Conservation (phyloP, 1,284 basidiomycete genomes). For the Trichosporon sp. region DNA sequence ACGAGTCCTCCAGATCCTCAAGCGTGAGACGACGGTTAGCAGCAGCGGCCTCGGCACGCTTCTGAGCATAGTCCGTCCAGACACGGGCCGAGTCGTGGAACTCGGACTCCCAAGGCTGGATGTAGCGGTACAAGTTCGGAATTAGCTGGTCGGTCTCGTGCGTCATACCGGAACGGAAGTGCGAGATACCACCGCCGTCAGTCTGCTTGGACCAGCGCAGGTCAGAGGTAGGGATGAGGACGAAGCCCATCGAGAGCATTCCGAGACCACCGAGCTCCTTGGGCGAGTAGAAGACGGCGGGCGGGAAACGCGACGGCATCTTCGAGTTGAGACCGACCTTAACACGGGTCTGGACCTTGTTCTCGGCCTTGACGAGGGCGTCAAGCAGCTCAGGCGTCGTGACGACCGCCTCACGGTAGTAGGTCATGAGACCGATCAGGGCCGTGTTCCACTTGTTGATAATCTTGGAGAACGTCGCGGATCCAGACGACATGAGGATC, state of each 20-base stretch:
- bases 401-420: slow-evolving; percentile 98
- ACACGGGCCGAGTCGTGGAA: slow-evolving; percentile 97
- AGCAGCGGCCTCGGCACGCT: slow-evolving; percentile 96
- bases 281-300: slow-evolving; percentile 91
- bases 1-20: slow-evolving; percentile 96
- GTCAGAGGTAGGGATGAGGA: slow-evolving; percentile 96
- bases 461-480: slow-evolving; percentile 98
- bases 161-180: slow-evolving; percentile 97
- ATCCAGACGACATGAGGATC: slow-evolving; percentile 97
- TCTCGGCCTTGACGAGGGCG: slow-evolving; percentile 92
- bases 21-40: slow-evolving; percentile 94
- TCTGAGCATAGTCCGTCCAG: slow-evolving; percentile 99
- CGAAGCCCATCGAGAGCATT: slow-evolving; percentile 99
- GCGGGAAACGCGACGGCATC: slow-evolving; percentile 99
- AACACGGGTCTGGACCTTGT: slow-evolving; percentile 98
- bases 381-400: slow-evolving; percentile 96
- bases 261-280: slow-evolving; percentile 97
- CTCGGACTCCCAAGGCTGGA: slow-evolving; percentile 98
- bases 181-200: slow-evolving; percentile 87
- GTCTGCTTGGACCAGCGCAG: slow-evolving; percentile 98
- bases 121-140: slow-evolving; percentile 95
- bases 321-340: slow-evolving; percentile 99
- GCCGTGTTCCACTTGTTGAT: slow-evolving; percentile 99
- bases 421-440: slow-evolving; percentile 92
- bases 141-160: slow-evolving; percentile 93